Evolutionary conservation across 495 filamentous ascomycete genomes (phyloP).

Genomic region (Platismatia glauca): DNA sequence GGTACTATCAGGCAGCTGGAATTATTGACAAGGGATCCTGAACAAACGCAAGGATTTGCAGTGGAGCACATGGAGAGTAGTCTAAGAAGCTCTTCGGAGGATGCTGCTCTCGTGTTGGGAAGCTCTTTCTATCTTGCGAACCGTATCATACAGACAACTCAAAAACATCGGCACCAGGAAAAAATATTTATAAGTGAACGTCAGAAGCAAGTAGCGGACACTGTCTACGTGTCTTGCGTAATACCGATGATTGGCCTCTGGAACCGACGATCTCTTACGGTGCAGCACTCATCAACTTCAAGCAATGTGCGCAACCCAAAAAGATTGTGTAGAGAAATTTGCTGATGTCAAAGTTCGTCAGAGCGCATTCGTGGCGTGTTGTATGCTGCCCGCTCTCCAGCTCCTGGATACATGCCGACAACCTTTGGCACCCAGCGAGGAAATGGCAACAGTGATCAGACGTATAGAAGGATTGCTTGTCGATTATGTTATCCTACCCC

Average conservation of each 20-base stretch:
- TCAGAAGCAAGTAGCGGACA: not conserved
- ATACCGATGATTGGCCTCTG: conserved; percentile 35
- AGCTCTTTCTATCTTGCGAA: conserved; percentile 14
- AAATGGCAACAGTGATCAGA: conserved; percentile 13
- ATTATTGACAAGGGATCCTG: conserved; percentile 3
- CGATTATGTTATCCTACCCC: conserved; percentile 62
- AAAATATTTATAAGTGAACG: not conserved
- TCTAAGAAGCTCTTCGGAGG: conserved; percentile 39
- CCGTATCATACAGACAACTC: conserved; percentile 1
- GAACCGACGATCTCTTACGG: conserved; percentile 36
- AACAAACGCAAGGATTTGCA: conserved; percentile 30
- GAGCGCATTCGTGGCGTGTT: conserved; percentile 22
- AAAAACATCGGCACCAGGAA: not conserved
- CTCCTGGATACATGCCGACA: conserved; percentile 20
- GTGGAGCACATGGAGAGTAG: conserved; percentile 46
- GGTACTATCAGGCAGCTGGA: conserved; percentile 13
- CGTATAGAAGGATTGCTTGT: conserved; percentile 54
- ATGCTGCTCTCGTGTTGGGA: conserved; percentile 40
- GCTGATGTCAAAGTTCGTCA: conserved; percentile 7
- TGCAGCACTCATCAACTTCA: conserved; percentile 32
- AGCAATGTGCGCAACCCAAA: conserved; percentile 32
- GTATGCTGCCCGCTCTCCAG: conserved; percentile 25
- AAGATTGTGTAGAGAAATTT: not conserved
- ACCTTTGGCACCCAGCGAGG: not conserved
- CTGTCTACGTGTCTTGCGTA: conserved; percentile 6